Percentiles rank a stretch among this genome's conserved stretches.
Evolutionary conservation across 305 asterid species (phyloP).

Genomic region (Solanum hybrid): DNA sequence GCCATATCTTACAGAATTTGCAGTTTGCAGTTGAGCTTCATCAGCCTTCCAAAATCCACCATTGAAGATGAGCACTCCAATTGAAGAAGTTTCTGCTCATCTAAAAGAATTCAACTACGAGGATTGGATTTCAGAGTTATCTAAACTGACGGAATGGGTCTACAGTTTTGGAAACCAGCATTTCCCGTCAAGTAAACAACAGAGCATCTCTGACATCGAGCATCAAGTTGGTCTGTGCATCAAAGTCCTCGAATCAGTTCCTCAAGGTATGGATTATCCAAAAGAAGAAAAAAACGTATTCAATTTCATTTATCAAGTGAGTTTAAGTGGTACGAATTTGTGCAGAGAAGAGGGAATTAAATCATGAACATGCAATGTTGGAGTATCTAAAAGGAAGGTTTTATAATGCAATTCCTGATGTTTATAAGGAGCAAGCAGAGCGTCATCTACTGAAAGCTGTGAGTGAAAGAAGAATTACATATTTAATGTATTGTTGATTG

Average conservation of each 20-base stretch:
- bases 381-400: neutral
- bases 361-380: fast-evolving
- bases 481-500: neutral
- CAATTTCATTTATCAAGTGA: neutral
- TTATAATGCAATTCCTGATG: neutral
- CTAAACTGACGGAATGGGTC: neutral
- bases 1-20: neutral
- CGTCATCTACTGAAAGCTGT: fast-evolving
- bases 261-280: neutral
- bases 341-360: neutral
- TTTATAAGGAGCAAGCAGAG: neutral
- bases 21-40: neutral
- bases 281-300: neutral
- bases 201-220: neutral
- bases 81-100: neutral
- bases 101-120: neutral
- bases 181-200: neutral
- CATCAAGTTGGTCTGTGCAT: neutral
- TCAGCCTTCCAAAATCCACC: neutral
- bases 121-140: neutral
- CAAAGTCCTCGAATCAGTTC: neutral
- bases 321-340: neutral
- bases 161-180: neutral
- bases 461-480: neutral
- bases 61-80: neutral